These are phyloP conservation scores for Cladosporium colombiae DNA, from an alignment of 2,329 filamentous ascomycete species.

Conservation along the genomic window DNA sequence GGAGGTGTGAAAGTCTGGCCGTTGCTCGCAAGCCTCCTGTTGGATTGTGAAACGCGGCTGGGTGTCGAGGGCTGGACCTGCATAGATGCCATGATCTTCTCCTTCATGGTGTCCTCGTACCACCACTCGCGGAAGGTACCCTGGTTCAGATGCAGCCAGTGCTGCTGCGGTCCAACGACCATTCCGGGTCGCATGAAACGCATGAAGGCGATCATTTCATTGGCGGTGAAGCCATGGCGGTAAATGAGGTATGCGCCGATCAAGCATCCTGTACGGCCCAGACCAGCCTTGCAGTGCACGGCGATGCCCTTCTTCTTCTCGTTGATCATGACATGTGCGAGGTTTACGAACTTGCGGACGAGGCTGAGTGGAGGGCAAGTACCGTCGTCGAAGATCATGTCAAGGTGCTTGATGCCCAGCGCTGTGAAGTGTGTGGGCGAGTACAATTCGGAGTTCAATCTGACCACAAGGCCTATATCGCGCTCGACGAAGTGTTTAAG, in stretches of 20 bases:
- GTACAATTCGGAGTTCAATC: constrained; percentile 93
- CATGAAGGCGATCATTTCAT: constrained; percentile 85
- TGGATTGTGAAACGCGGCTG: constrained; percentile 52
- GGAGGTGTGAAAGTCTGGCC: constrained; percentile 80
- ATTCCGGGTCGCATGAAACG: constrained; percentile 98
- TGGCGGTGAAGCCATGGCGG: constrained; percentile 93
- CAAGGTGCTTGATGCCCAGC: constrained; percentile 89
- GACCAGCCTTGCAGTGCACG: constrained; percentile 96
- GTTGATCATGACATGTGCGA: constrained; percentile 92
- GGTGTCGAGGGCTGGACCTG: constrained; percentile 54
- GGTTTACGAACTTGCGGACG: constrained; percentile 91
- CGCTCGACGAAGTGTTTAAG: constrained; percentile 83
- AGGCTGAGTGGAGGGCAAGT: constrained; percentile 86
- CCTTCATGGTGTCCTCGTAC: constrained; percentile 75
- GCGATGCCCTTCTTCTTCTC: constrained; percentile 90
- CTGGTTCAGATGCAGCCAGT: constrained; percentile 98
- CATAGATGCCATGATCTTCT: constrained; percentile 68
- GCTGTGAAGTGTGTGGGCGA: constrained; percentile 96
- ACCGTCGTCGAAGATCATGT: constrained; percentile 99
- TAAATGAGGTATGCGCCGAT: constrained; percentile 99
- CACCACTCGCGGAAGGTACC: constrained; percentile 98
- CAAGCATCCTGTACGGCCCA: constrained; percentile 91
- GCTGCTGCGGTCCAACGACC: constrained; percentile 97
- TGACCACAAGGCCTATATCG: constrained; percentile 89
- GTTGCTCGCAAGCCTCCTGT: constrained; percentile 58